Percentiles rank a stretch among this genome's conserved stretches.
Evolutionary conservation across 441 rosid species (phyloP).

Genomic region (Bocquillonia castaneifolia): DNA sequence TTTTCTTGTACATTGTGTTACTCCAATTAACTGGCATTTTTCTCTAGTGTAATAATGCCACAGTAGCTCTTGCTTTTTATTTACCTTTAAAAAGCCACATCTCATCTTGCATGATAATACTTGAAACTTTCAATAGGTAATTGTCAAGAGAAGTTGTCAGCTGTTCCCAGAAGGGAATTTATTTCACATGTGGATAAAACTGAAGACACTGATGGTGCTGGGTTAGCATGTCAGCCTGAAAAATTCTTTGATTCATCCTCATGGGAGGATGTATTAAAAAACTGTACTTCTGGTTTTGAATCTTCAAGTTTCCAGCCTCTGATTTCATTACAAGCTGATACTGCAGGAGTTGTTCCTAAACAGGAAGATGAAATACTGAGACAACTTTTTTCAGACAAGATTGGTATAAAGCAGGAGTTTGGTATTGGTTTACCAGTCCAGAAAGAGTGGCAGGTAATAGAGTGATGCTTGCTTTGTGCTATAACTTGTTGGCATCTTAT

Average conservation of each 20-base stretch:
- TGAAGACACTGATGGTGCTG: constrained; percentile 34
- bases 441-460: constrained; percentile 51
- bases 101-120: constrained; percentile 24
- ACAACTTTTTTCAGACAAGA: constrained; percentile 34
- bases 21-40: constrained; percentile 7
- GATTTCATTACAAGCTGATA: constrained; percentile 32
- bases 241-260: constrained; percentile 48
- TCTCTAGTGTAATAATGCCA: neutral
- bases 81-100: neutral
- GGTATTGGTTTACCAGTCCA: constrained; percentile 38
- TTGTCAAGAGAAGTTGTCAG: constrained; percentile 43
- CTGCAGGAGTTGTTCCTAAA: constrained; percentile 28
- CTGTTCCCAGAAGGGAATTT: constrained; percentile 34
- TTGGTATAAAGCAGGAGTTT: constrained; percentile 42
- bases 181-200: constrained; percentile 36
- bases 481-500: neutral
- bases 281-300: constrained; percentile 41
- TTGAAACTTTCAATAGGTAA: constrained; percentile 32
- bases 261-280: constrained; percentile 59
- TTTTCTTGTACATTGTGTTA: constrained; percentile 16
- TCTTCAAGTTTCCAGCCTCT: constrained; percentile 32
- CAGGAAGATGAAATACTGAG: constrained; percentile 44
- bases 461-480: neutral
- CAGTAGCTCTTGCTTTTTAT: neutral
- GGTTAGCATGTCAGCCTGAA: constrained; percentile 38